These are phyloP conservation scores for Sporothrix curviconia DNA, from an alignment of 2,329 filamentous ascomycete genomes.

Conservation along the genomic window DNA sequence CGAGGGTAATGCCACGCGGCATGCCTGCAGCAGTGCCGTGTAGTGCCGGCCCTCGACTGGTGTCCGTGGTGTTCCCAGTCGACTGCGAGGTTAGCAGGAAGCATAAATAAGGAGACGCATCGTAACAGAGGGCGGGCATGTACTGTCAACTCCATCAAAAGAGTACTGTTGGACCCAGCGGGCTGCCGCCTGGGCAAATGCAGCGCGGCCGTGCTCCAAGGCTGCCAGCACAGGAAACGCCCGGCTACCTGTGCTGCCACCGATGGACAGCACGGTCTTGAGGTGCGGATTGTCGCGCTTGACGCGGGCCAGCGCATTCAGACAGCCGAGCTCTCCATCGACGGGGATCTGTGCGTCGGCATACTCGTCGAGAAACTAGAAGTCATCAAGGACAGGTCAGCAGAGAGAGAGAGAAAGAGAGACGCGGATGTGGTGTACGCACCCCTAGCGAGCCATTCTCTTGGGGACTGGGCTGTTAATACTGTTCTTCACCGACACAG, in stretches of 20 bases:
- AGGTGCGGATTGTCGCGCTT: constrained; percentile 51
- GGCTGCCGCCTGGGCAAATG: constrained; percentile 48
- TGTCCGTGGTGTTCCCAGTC: constrained; percentile 62
- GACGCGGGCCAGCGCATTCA: constrained; percentile 51
- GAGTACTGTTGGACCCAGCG: constrained; percentile 49
- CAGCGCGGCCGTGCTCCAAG: constrained; percentile 39
- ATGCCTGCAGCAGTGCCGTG: constrained; percentile 46
- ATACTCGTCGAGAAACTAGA: constrained; percentile 51
- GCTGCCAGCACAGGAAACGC: constrained; percentile 54
- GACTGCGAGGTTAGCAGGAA: constrained; percentile 34
- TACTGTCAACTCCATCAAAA: constrained; percentile 61
- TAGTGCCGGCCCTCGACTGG: constrained; percentile 50
- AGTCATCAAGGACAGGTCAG: not conserved
- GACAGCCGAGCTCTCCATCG: constrained; percentile 53
- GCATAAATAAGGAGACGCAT: not conserved
- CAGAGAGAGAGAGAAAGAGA: too few species aligned
- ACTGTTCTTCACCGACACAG: too few species aligned
- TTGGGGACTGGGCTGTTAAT: constrained; percentile 28
- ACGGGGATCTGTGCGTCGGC: constrained; percentile 55
- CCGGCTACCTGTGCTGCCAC: constrained; percentile 57
- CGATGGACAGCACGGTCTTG: constrained; percentile 56
- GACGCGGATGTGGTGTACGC: too few species aligned
- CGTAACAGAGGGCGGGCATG: too few species aligned
- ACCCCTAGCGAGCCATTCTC: constrained; percentile 37
- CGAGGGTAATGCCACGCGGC: constrained; percentile 48